Base-by-base conservation (phyloP, 202 grass and related monocot genomes). In the Carex arenaria region DNA sequence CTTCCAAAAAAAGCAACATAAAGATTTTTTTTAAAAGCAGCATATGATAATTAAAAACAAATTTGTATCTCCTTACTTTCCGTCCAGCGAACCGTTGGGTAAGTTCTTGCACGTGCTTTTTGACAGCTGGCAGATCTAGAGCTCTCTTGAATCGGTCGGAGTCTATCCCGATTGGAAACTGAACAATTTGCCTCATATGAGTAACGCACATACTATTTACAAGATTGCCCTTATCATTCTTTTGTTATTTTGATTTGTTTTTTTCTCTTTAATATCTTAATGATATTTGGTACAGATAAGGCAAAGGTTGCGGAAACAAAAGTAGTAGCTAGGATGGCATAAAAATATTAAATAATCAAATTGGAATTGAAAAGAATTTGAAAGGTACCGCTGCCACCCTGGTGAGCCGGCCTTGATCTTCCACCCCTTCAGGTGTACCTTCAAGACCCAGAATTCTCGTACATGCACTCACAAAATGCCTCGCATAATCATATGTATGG, bases 111-210 rank as follows among this genome's bases (percentile, higher is more conserved):
- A 99, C 90, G 73, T 94, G 96, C 52, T 84, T 92, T 90, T 89
- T 89, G 32, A 96, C 96, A 78, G 82, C 87, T 83, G 88, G 45
- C 90, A 87, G 60, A n/a, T 99, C 96, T 80, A 99, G 85, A 65
- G 96, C 96, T 86, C 93, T 86, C 73, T 94, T 99, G 87, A 99
- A 99, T 84, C 96, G 86, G 17, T 99, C 96, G 70, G 93, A 95
- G 88, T 99, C 96, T 90, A 99, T 99, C 88, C 96, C 96, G 85
- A 99, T 99, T 89, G 96, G 96, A 99, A 99, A 99, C 96, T 99
- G 88, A 87, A 87, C 83, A 93, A 92, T 89, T 88, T 80, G 85
- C 83, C 77, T 72, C 84, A 82, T 67, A 72, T 85, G 77, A 92
- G 82, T 85, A 47, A 38, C 3, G 4, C 30, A 19, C 30, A 20